Conservation (phyloP, 371 early-diverging fungal genomes). For the Mortierella polycephala region DNA sequence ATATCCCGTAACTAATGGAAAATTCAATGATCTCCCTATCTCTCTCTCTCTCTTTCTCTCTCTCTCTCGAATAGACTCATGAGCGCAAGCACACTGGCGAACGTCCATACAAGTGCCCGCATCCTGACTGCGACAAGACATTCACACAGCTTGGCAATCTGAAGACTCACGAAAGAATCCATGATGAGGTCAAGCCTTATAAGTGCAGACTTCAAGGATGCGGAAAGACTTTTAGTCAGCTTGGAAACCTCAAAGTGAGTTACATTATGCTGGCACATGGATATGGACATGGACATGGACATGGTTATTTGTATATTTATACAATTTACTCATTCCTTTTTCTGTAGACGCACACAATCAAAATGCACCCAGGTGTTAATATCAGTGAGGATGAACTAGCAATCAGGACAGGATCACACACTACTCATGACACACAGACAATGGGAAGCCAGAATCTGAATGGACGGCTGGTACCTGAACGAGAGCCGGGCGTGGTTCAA, state of each 20-base stretch:
- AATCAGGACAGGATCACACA: conserved; percentile 19
- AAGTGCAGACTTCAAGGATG: conserved; percentile 69
- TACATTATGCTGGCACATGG: neutral
- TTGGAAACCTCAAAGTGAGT: conserved; percentile 71
- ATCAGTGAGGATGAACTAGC: conserved; percentile 49
- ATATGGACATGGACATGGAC: neutral
- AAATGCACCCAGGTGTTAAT: conserved; percentile 44
- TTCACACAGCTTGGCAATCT: conserved; percentile 86
- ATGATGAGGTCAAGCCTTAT: conserved; percentile 78
- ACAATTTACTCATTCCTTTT: neutral
- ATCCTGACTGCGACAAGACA: conserved; percentile 73
- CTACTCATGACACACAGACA: neutral
- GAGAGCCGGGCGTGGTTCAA: conserved; percentile 32
- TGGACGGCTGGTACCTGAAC: conserved; percentile 21
- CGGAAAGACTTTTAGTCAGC: conserved; percentile 72
- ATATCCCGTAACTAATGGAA: too few relatives aligned
- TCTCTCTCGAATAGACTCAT: conserved; percentile 60
- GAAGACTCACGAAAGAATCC: conserved; percentile 80
- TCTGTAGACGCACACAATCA: conserved; percentile 39
- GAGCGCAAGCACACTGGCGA: conserved; percentile 78
- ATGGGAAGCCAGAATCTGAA: neutral
- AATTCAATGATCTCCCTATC: neutral
- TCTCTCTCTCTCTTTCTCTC: neutral
- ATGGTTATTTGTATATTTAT: neutral
- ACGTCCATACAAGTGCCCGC: conserved; percentile 70